phyloP scores from a whole-genome alignment of 345 rosid genomes.

The Euphorbia lathyris region DNA sequence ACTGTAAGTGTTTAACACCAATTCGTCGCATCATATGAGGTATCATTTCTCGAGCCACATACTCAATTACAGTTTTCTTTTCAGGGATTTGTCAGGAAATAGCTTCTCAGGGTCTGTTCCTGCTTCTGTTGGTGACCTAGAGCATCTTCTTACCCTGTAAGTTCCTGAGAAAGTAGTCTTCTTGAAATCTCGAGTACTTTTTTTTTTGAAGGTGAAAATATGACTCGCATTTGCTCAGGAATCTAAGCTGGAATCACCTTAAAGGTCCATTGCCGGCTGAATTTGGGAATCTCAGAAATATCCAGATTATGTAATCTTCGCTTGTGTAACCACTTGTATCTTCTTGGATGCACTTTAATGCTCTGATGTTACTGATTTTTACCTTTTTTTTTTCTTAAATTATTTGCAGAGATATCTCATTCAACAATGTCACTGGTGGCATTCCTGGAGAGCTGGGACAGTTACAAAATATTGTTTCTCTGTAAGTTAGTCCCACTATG shows the following conservation, averaged over 20 bases:
- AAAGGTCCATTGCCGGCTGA: constrained; percentile 64
- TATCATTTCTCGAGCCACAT: neutral
- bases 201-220: neutral
- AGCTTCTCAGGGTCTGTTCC: constrained; percentile 73
- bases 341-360: neutral
- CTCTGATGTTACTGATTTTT: neutral
- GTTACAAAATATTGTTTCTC: constrained; percentile 67
- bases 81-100: constrained; percentile 85
- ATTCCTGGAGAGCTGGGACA: constrained; percentile 82
- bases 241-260: constrained; percentile 69
- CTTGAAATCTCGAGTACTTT: too few relatives aligned
- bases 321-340: neutral
- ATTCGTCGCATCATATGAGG: neutral
- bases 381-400: neutral
- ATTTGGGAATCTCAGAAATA: constrained; percentile 79
- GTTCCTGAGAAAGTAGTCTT: neutral
- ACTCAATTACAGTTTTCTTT: neutral
- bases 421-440: constrained; percentile 59
- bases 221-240: constrained; percentile 32
- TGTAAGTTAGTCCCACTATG: constrained; percentile 42
- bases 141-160: constrained; percentile 90
- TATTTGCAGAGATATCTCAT: constrained; percentile 64
- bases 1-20: constrained; percentile 40
- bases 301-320: constrained; percentile 57
- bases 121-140: constrained; percentile 75